phyloP scores from a whole-genome alignment of 169 alveolate species.

The Plasmodium billcollinsi region DNA sequence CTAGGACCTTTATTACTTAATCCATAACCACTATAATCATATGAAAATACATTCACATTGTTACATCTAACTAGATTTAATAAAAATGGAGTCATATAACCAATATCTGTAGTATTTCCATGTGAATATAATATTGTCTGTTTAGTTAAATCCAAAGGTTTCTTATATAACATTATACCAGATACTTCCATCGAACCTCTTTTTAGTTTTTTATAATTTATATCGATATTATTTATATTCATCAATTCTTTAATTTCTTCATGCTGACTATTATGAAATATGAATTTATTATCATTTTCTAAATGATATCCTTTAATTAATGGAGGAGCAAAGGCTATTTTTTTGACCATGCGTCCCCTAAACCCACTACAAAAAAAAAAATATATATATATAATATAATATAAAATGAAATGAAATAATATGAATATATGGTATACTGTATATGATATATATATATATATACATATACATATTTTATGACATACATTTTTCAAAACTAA shows the following conservation, averaged over 20 bases:
- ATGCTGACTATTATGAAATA: slow-evolving; percentile 32
- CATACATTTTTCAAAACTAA: too few species aligned
- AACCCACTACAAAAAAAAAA: slow-evolving; percentile 58
- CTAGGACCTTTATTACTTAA: slow-evolving; percentile 86
- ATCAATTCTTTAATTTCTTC: slow-evolving; percentile 8
- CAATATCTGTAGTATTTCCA: slow-evolving; percentile 93
- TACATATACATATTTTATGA: not conserved
- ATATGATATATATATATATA: not conserved
- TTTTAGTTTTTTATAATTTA: slow-evolving; percentile 19
- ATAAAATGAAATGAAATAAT: not conserved
- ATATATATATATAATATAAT: not conserved
- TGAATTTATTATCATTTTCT: slow-evolving; percentile 51
- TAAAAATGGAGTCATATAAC: slow-evolving; percentile 82
- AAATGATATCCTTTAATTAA: slow-evolving; percentile 80
- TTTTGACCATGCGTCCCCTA: slow-evolving; percentile 76
- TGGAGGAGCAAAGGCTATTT: slow-evolving; percentile 85
- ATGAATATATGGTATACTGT: too few species aligned
- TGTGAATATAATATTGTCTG: slow-evolving; percentile 89
- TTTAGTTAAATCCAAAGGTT: slow-evolving; percentile 50
- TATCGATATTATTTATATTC: not conserved
- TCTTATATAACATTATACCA: slow-evolving; percentile 4
- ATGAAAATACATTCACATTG: slow-evolving; percentile 87
- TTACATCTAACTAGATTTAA: slow-evolving; percentile 78
- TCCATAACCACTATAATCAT: slow-evolving; percentile 95
- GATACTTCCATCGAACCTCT: slow-evolving; percentile 23